Conservation (phyloP, 305 asterid species). For the Rubia tinctorum region DNA sequence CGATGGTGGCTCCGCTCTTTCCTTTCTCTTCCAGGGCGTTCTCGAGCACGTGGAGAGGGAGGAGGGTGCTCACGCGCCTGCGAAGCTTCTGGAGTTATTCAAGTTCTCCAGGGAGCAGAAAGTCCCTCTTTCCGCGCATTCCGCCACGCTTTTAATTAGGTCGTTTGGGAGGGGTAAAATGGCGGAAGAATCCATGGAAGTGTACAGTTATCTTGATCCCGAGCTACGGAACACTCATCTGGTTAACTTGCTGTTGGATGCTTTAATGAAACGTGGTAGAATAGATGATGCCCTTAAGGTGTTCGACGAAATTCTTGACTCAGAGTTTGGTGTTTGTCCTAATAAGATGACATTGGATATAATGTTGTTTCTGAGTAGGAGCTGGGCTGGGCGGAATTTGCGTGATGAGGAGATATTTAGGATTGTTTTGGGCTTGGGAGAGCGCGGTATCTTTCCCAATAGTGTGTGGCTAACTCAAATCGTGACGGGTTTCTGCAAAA, state of each 20-base stretch:
- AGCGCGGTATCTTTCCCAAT: slow-evolving; percentile 36
- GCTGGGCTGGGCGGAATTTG: slow-evolving; percentile 40
- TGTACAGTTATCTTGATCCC: slow-evolving; percentile 38
- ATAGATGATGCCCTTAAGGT: slow-evolving; percentile 61
- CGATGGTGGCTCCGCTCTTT: slow-evolving; percentile 19
- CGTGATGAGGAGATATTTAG: slow-evolving; percentile 46
- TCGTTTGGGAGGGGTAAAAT: slow-evolving; percentile 43
- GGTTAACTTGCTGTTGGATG: slow-evolving; percentile 40
- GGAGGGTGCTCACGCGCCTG: slow-evolving; percentile 18
- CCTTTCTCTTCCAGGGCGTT: slow-evolving; percentile 63
- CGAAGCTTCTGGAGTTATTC: slow-evolving; percentile 52
- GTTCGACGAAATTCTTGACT: slow-evolving; percentile 72
- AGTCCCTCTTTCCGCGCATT: slow-evolving; percentile 44
- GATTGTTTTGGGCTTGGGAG: slow-evolving; percentile 41
- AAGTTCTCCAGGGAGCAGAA: slow-evolving; percentile 33
- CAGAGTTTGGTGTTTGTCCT: slow-evolving; percentile 35
- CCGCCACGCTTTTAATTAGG: slow-evolving; percentile 53
- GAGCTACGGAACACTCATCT: slow-evolving; percentile 36
- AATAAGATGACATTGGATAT: slow-evolving; percentile 38
- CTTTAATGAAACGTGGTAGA: slow-evolving; percentile 36
- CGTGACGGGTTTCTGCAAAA: slow-evolving; percentile 47
- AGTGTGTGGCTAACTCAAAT: slow-evolving; percentile 39
- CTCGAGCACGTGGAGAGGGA: slow-evolving; percentile 58
- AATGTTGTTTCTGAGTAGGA: slow-evolving; percentile 39
- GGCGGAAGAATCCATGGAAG: slow-evolving; percentile 50